Evolutionary conservation across 169 alveolate species (phyloP).

Genomic region (Fabrea salina): DNA sequence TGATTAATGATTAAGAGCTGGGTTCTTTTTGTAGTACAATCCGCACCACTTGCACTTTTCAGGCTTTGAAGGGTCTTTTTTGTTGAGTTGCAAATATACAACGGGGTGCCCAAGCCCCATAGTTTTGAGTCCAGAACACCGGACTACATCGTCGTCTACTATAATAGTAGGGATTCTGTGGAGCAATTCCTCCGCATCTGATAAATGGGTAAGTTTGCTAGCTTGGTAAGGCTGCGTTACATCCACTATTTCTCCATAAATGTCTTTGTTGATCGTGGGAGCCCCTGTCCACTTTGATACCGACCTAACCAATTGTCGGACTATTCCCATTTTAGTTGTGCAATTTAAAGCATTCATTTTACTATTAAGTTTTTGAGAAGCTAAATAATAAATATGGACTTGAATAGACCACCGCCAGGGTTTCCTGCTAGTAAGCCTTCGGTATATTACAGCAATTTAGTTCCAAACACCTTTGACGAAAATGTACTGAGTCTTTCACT

Average conservation of each 20-base stretch:
- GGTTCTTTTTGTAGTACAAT: constrained; percentile 31
- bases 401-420: too few relatives aligned
- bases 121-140: constrained; percentile 56
- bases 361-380: too few relatives aligned
- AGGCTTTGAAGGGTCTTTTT: constrained; percentile 38
- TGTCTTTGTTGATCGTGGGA: constrained; percentile 5
- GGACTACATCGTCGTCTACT: constrained; percentile 52
- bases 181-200: constrained; percentile 56
- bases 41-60: constrained; percentile 65
- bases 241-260: constrained; percentile 22
- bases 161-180: constrained; percentile 45
- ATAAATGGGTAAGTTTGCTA: constrained; percentile 40
- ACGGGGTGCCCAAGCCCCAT: constrained; percentile 61
- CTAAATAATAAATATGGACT: too few relatives aligned
- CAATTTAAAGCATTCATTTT: too few relatives aligned
- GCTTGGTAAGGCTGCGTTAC: constrained; percentile 22
- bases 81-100: constrained; percentile 48
- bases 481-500: too few relatives aligned
- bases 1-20: constrained; percentile 8
- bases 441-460: too few relatives aligned
- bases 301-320: too few relatives aligned
- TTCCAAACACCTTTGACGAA: too few relatives aligned
- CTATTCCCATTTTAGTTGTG: too few relatives aligned
- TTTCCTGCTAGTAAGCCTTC: too few relatives aligned
- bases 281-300: too few relatives aligned